phyloP scores from a whole-genome alignment of 768 basidiomycete genomes.

The Leucocoprinus leucothites region DNA sequence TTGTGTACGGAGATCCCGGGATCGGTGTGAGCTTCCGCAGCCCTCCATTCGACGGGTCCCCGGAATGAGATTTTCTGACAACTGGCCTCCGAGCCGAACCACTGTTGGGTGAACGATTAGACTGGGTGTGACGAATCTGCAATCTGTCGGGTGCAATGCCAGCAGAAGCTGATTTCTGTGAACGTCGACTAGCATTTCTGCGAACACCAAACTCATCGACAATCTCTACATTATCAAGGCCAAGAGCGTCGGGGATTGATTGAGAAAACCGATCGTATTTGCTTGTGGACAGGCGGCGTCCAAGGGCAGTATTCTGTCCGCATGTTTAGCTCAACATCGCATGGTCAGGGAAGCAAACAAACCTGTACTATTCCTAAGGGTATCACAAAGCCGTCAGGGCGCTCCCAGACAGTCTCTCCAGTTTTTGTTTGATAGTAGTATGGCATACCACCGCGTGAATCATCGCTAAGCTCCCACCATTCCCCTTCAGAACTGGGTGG shows the following conservation, averaged over 20 bases:
- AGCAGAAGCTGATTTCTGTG: constrained; percentile 30
- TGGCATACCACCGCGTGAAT: constrained; percentile 75
- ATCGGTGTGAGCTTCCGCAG: constrained; percentile 53
- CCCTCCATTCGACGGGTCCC: constrained; percentile 10
- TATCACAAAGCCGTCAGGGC: constrained; percentile 87
- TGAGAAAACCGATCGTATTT: constrained; percentile 42
- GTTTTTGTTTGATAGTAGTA: constrained; percentile 96
- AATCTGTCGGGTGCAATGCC: constrained; percentile 21
- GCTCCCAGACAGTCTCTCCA: constrained; percentile 89
- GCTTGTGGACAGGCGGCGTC: constrained; percentile 17
- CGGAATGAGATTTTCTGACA: constrained; percentile 25
- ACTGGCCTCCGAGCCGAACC: constrained; percentile 16
- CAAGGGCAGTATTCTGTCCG: constrained; percentile 16
- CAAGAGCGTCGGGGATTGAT: constrained; percentile 23
- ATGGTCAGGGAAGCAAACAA: constrained; percentile 16
- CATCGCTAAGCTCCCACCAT: constrained; percentile 95
- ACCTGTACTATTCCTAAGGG: constrained; percentile 88
- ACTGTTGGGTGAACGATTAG: constrained; percentile 25
- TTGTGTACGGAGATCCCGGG: constrained; percentile 64
- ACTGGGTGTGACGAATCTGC: constrained; percentile 26
- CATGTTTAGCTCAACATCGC: neutral
- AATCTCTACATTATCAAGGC: constrained; percentile 25
- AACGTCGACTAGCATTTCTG: constrained; percentile 26
- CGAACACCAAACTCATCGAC: constrained; percentile 7
- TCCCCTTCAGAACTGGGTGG: constrained; percentile 84